Base-by-base conservation (phyloP, 768 basidiomycete species). In the Rhodotorula taiwanensis region DNA sequence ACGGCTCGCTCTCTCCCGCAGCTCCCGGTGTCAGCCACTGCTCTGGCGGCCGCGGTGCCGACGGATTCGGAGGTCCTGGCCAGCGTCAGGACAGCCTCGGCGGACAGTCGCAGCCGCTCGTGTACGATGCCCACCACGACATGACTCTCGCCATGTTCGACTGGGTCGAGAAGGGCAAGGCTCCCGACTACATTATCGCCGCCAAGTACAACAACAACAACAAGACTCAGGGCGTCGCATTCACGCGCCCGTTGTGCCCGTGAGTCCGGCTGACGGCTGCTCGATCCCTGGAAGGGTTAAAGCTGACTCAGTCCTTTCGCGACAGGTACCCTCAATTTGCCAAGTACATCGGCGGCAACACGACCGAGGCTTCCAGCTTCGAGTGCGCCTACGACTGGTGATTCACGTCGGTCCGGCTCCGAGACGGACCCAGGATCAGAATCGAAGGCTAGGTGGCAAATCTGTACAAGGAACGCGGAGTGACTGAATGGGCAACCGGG, bases 91-190 rank as follows among this genome's bases (percentile, higher is more conserved):
- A 25, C 21, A 34, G 55, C 7, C 16, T 34, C n/a, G 60, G 60
- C 25, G 63, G 55, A n/a, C 15, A 33, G 30, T 16, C 42, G 31
- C 6, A 63, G 62, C 31, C 30, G 25, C 21, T 53, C 2, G 3
- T 11, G 1, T 69, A 66, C 41, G 67, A 71, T 42, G 27, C 51
- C 27, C 15, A 71, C 52, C 70, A 71, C 58, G 70, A 71, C 58
- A 57, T 60, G 36, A 34, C 66, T 23, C 58, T 69, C 30, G 67
- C 70, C 21, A 41, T 66, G 41, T 51, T 64, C 15, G 57, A 58
- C 20, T 71, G 70, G 70, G 45, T 52, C 39, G 67, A 69, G 58
- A 55, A 65, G 9, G 70, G 70, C 30, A 34, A 28, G 7, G 56
- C 60, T 11, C 70, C 70, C 2, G 55, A 64, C 20, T 30, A 23